Evolutionary conservation across 2,329 filamentous ascomycete species (phyloP), one percentile per base, ranked within the genome.

Genomic region (Geosmithia morbida): DNA sequence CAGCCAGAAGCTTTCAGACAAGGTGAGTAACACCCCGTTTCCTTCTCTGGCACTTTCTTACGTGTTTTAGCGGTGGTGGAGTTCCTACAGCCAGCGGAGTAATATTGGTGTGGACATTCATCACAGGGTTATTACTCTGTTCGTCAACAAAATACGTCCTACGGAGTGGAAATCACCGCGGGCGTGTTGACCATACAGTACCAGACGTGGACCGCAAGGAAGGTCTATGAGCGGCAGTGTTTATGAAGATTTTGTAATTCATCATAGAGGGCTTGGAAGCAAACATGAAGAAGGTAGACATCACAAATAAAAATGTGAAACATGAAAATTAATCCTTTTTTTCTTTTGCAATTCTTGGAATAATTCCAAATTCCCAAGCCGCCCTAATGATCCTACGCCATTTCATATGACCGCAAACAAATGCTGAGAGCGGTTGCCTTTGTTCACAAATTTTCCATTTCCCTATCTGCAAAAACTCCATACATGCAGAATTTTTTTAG

Each of bases 1-100:
- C 82, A 87, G 55, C 87, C 87, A 0, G 79, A 87, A 58, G 80
- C 72, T 10, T 94, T 94, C 54, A 77, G 81, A 58, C 68, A 75
- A 71, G 81, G 85, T 87, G 60, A 61, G 74, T 30, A 20, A 40
- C 10, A 10, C 41, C 13, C 16, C 40, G 3, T 3, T n/a, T 17
- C 40, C 40, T 16, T 20, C 40, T 16, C 10, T 41, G 19, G 18
- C 40, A 18, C 40, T 41, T 20, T 4, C 40, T 41, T 10, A 41
- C 40, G 5, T 46, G 14, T 30, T 18, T 26, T 51, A 83, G 79
- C 72, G 52, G 79, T 83, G 11, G 70, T 81, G 20, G 77, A 83
- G 43, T 85, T 83, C 55, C 60, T 85, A 45, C 61, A 60, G 17
- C 66, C 65, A 4, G 58, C 70, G 57, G 62, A 79, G 63, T 66